Conservation (phyloP, 1,284 basidiomycete genomes). For the Ceratobasidium sp. region DNA sequence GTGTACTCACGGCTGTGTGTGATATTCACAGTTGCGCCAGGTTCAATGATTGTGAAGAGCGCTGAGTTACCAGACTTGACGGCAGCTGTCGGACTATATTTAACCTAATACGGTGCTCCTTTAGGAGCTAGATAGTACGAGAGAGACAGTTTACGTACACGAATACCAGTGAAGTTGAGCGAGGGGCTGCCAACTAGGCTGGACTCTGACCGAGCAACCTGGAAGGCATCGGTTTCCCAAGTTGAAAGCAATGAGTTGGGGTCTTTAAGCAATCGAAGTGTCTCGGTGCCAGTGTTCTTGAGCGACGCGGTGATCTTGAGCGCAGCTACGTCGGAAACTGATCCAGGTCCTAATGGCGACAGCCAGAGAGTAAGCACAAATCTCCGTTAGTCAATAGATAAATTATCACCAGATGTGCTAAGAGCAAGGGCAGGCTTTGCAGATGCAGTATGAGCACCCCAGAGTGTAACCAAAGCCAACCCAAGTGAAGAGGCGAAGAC, state of each 20-base stretch:
- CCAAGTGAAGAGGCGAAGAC: constrained; percentile 26
- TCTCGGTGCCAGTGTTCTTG: constrained; percentile 65
- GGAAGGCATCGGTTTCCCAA: constrained; percentile 63
- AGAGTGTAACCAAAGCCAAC: constrained; percentile 21
- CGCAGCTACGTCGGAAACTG: constrained; percentile 60
- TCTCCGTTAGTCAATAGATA: background rate
- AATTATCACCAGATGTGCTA: constrained; percentile 29
- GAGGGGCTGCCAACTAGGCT: constrained; percentile 15
- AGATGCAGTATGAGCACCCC: constrained; percentile 7
- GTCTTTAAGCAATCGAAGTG: constrained; percentile 64
- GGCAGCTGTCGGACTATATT: constrained; percentile 36
- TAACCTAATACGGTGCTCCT: no score
- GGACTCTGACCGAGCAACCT: constrained; percentile 35
- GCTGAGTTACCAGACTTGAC: constrained; percentile 30
- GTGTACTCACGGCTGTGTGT: constrained; percentile 36
- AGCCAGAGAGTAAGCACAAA: background rate
- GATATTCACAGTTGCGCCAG: constrained; percentile 37
- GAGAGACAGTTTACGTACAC: constrained; percentile 19
- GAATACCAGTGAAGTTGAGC: constrained; percentile 45
- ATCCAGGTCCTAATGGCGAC: constrained; percentile 51
- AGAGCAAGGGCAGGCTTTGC: constrained; percentile 27
- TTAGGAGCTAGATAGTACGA: no score
- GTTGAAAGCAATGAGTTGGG: constrained; percentile 60
- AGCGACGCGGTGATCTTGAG: constrained; percentile 61
- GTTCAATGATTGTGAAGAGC: constrained; percentile 34